Percentiles rank a stretch among this genome's conserved stretches.
Conservation (phyloP, 306 rosid genomes). For the Trichosanthes truncata region DNA sequence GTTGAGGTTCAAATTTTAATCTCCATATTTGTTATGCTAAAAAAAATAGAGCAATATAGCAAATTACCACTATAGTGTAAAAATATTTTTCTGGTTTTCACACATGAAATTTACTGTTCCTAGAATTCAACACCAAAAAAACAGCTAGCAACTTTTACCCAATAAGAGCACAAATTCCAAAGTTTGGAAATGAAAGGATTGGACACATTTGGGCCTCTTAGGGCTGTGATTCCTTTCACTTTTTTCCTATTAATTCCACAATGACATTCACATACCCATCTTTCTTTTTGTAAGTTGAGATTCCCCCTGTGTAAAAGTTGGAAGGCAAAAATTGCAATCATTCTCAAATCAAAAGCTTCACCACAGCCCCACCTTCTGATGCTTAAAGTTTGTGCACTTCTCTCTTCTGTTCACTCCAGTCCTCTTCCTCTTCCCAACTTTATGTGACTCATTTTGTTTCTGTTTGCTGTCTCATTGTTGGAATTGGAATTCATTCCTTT, state of each 20-base stretch:
- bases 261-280: not conserved
- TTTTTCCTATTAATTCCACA: not conserved
- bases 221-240: not conserved
- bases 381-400: not conserved
- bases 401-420: not conserved
- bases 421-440: not conserved
- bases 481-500: not conserved
- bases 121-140: not conserved
- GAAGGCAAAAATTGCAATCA: not conserved
- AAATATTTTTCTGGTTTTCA: no score
- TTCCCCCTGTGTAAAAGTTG: conserved; percentile 2
- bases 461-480: not conserved
- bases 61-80: no score
- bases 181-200: not conserved
- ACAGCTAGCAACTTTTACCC: not conserved
- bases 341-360: not conserved
- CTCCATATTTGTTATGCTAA: no score
- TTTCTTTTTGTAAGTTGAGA: not conserved
- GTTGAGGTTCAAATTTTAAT: no score
- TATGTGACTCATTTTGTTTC: conserved; percentile 4
- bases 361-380: not conserved
- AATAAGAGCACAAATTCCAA: not conserved
- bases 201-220: not conserved
- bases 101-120: not conserved
- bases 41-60: no score